Base-by-base conservation (phyloP, 179 eudicot species). In the Dionaea muscipula region DNA sequence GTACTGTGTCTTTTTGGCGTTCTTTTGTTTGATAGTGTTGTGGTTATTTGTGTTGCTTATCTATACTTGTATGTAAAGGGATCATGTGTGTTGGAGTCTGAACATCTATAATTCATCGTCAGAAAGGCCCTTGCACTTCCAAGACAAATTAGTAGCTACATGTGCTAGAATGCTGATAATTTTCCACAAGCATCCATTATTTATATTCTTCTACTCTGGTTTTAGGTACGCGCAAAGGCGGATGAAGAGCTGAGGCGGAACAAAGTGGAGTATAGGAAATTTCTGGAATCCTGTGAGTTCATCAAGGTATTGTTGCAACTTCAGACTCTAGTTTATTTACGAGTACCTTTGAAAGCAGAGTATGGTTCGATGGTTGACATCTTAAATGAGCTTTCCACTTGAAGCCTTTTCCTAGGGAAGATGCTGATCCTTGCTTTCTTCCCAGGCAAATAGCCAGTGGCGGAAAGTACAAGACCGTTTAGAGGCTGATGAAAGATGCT, bases 361-460 rank as follows among this genome's bases (percentile, higher is more conserved):
- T 3, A 38, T 38, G 1, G 15, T 38, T 15, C 16, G 15, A n/a
- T 38, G 13, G 43, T 3, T 38, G 12, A 11, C 43, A 38, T 11
- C 15, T 38, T 1, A 38, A 38, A 31, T 18, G 19, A 43, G 21
- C 17, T 9, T 13, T 19, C 28, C 9, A 8, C 27, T 51, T 51
- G 0, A 4, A 2, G 13, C 27, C 7, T 15, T 27, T n/a, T 49
- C 47, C 26, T 60, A 55, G 54, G 24, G 23, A 7, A 27, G 41
- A 23, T 47, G 26, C 21, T 45, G 37, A 50, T 47, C 40, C 12
- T 36, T 39, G 48, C 33, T 61, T 59, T 23, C 39, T 38, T 62
- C 22, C 25, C 60, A 91, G 98, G 94, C 96, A 56, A 84, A 80
- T 65, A 91, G 94, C 69, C 95, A 91, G 62, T 91, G 98, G 98